These are phyloP conservation scores for Apiospora pterosperma DNA, from an alignment of 2,329 filamentous ascomycete genomes.

Conservation along the genomic window DNA sequence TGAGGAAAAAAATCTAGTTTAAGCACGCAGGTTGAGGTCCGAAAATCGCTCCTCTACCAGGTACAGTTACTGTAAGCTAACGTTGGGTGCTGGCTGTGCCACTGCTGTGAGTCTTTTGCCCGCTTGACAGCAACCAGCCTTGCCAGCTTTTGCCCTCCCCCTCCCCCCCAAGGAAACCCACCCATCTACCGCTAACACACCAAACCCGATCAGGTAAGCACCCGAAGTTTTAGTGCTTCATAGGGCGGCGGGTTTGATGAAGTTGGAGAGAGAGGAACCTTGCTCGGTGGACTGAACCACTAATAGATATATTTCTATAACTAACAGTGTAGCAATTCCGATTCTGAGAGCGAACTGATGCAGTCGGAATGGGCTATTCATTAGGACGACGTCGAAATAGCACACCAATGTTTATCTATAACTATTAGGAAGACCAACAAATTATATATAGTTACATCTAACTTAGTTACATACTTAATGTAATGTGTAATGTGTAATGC, in stretches of 20 bases:
- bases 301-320: too few species aligned
- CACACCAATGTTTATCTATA: too few species aligned
- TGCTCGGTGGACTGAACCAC: background rate
- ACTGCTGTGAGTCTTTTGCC: background rate
- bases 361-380: background rate
- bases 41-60: conserved; percentile 1
- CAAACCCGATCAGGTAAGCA: background rate
- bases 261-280: background rate
- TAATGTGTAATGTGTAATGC: too few species aligned
- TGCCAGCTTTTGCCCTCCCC: too few species aligned
- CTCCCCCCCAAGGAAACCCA: background rate
- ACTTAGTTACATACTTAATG: too few species aligned
- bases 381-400: too few species aligned
- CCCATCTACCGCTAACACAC: background rate
- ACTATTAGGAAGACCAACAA: background rate
- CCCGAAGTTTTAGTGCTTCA: background rate
- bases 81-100: too few species aligned
- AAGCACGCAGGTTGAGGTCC: background rate
- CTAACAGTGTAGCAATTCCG: background rate
- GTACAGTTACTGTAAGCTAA: background rate
- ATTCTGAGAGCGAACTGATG: background rate
- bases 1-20: background rate
- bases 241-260: background rate
- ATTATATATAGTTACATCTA: too few species aligned
- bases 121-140: background rate